These are phyloP conservation scores for Diplogelasinospora grovesii DNA, from an alignment of 495 filamentous ascomycete species.

Conservation along the genomic window DNA sequence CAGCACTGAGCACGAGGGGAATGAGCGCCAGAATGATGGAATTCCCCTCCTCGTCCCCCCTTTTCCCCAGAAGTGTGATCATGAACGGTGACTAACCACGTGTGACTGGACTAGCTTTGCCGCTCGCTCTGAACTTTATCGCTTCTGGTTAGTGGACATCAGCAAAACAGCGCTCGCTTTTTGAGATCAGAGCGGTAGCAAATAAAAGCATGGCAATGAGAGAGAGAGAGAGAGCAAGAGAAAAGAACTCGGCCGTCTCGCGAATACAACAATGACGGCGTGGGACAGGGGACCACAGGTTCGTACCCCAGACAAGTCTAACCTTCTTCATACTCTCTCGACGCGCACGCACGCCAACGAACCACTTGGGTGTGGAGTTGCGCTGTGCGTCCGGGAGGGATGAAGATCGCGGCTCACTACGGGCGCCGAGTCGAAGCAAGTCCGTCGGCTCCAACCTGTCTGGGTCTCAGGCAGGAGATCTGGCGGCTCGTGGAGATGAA, in stretches of 20 bases:
- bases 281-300: conserved; percentile 12
- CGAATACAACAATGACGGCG: background rate
- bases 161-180: conserved; percentile 5
- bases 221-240: background rate
- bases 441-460: conserved; percentile 42
- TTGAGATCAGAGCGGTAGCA: conserved; percentile 39
- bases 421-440: conserved; percentile 60
- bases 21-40: conserved; percentile 2
- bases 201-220: conserved; percentile 5
- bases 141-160: conserved; percentile 67
- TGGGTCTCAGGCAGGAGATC: conserved; percentile 26
- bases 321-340: background rate
- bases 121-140: conserved; percentile 74
- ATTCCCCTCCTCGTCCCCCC: conserved; percentile 3
- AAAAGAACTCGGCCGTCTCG: background rate
- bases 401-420: conserved; percentile 68
- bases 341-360: background rate
- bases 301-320: conserved; percentile 17
- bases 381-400: conserved; percentile 2
- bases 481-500: conserved; percentile 43
- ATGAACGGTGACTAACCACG: conserved; percentile 9
- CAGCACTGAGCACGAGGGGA: conserved; percentile 2
- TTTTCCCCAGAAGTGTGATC: background rate
- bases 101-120: conserved; percentile 55
- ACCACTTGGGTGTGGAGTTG: background rate